Conservation (phyloP, 257 asterid species). For the Paulownia fortunei region DNA sequence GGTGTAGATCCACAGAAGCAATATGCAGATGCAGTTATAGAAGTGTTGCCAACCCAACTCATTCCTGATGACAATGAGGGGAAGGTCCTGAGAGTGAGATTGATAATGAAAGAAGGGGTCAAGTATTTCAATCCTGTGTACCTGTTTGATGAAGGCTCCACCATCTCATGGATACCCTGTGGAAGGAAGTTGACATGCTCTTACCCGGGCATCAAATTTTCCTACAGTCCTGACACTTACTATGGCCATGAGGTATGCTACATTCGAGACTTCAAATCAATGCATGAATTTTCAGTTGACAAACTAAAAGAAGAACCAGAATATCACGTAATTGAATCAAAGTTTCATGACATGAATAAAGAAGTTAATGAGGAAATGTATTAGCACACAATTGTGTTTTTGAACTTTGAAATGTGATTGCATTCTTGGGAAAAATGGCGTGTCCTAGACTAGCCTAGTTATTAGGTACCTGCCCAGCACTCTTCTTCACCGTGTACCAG, state of each 20-base stretch:
- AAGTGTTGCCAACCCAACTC: conserved; percentile 89
- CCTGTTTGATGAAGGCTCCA: conserved; percentile 96
- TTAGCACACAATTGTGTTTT: too few species aligned
- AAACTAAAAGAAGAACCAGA: not conserved
- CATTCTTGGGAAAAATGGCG: too few species aligned
- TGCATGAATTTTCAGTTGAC: not conserved
- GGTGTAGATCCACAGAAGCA: conserved; percentile 93
- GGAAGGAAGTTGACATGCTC: conserved; percentile 98
- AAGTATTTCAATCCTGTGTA: conserved; percentile 81
- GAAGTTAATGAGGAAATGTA: not conserved
- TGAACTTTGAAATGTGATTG: too few species aligned
- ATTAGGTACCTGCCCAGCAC: too few species aligned
- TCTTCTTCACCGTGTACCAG: too few species aligned
- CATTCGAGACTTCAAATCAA: not conserved
- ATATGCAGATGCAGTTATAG: conserved; percentile 89
- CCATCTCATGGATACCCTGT: conserved; percentile 96
- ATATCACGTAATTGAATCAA: not conserved
- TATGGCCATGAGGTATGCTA: conserved; percentile 80
- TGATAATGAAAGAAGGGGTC: conserved; percentile 94
- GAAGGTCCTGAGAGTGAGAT: conserved; percentile 82
- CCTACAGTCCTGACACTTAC: conserved; percentile 88
- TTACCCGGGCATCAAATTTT: conserved; percentile 95
- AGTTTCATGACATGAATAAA: too few species aligned
- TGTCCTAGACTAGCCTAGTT: too few species aligned
- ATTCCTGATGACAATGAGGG: conserved; percentile 97